Percentiles rank a stretch among this genome's conserved stretches.
These are phyloP conservation scores for Nemophila menziesii DNA, from an alignment of 257 asterid species.

Conservation along the genomic window DNA sequence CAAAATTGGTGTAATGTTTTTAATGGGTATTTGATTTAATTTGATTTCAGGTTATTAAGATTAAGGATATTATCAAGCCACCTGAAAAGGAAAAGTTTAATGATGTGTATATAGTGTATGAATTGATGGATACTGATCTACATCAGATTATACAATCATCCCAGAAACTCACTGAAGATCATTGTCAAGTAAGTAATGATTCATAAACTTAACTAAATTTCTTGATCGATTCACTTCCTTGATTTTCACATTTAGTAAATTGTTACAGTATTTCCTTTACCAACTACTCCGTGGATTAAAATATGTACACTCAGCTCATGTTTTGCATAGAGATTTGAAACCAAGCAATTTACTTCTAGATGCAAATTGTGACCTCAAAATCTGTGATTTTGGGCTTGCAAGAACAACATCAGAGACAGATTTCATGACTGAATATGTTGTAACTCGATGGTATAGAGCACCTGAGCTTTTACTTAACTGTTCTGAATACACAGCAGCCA, in stretches of 20 bases:
- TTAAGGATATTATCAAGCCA: constrained; percentile 71
- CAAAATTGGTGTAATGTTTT: not conserved
- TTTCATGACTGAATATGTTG: constrained; percentile 30
- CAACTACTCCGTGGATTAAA: constrained; percentile 25
- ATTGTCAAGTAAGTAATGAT: constrained; percentile 49
- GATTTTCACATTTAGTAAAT: not conserved
- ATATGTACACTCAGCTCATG: constrained; percentile 28
- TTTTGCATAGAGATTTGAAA: constrained; percentile 25
- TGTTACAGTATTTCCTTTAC: constrained; percentile 23
- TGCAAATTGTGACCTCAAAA: constrained; percentile 30
- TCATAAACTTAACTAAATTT: no score
- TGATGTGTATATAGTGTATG: constrained; percentile 75
- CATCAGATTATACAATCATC: constrained; percentile 77
- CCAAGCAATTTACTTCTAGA: constrained; percentile 26
- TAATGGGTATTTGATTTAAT: not conserved
- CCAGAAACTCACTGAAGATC: constrained; percentile 74
- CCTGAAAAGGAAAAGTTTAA: constrained; percentile 46
- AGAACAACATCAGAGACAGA: constrained; percentile 29
- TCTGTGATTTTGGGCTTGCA: constrained; percentile 30
- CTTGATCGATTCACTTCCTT: no score
- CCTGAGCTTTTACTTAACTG: constrained; percentile 27
- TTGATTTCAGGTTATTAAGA: constrained; percentile 45
- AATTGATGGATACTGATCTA: constrained; percentile 84
- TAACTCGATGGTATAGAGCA: constrained; percentile 29
- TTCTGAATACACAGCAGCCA: constrained; percentile 27